Percentiles rank a stretch among this genome's conserved stretches.
Conservation (phyloP, 768 basidiomycete species). For the Xanthoconium stramineum region DNA sequence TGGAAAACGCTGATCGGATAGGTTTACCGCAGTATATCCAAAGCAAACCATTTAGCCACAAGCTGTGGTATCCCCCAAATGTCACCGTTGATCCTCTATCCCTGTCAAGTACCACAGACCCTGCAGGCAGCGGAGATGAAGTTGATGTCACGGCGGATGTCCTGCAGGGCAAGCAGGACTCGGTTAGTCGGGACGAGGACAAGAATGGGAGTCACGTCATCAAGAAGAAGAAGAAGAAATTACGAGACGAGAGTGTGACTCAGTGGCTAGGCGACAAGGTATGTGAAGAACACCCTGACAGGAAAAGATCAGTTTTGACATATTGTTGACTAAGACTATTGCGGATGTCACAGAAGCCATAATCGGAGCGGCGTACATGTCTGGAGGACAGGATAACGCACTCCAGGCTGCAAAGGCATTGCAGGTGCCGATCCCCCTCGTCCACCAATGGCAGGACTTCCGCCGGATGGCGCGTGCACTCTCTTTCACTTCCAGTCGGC, state of each 20-base stretch:
- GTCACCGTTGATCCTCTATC: constrained; percentile 30
- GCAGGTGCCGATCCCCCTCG: constrained; percentile 57
- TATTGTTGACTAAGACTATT: constrained; percentile 48
- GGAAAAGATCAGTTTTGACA: constrained; percentile 10
- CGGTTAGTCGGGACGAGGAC: constrained; percentile 13
- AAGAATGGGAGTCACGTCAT: background rate
- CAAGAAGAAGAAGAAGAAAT: constrained; percentile 43
- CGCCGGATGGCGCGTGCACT: constrained; percentile 41
- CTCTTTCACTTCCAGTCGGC: constrained; percentile 42
- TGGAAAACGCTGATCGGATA: constrained; percentile 48
- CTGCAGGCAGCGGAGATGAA: constrained; percentile 33
- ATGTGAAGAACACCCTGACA: background rate
- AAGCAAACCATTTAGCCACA: constrained; percentile 64
- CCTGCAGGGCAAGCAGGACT: constrained; percentile 9
- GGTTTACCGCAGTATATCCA: constrained; percentile 75
- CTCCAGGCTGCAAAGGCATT: constrained; percentile 63
- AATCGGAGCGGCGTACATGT: constrained; percentile 76
- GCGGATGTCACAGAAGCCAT: constrained; percentile 87
- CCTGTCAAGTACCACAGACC: constrained; percentile 13
- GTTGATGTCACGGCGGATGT: constrained; percentile 8
- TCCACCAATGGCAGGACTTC: constrained; percentile 75
- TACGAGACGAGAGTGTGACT: constrained; percentile 38
- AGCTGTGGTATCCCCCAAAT: constrained; percentile 60
- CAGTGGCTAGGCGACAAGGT: constrained; percentile 82
- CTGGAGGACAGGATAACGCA: constrained; percentile 66